Evolutionary conservation across 2,329 filamentous ascomycete genomes (phyloP).

Genomic region (Tothia fuscella): DNA sequence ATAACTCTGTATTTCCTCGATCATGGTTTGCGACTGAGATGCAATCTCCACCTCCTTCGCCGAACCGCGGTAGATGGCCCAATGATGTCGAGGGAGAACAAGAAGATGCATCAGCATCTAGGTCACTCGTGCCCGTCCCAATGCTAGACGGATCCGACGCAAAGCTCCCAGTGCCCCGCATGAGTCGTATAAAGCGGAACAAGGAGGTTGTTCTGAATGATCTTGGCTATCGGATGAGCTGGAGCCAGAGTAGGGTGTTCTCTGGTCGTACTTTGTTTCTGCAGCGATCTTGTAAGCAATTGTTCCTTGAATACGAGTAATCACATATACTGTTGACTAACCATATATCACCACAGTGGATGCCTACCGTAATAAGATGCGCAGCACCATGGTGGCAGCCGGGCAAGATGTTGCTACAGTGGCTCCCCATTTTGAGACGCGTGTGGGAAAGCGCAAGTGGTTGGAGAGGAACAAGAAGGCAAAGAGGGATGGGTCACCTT

Average conservation of each 20-base stretch:
- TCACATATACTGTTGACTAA: constrained; percentile 17
- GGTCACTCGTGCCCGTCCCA: constrained; percentile 35
- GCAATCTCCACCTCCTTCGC: constrained; percentile 69
- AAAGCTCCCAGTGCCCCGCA: constrained; percentile 63
- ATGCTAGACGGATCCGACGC: constrained; percentile 56
- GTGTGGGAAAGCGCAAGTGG: constrained; percentile 64
- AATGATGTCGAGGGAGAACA: constrained; percentile 53
- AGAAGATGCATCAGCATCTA: constrained; percentile 30
- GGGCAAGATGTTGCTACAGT: constrained; percentile 63
- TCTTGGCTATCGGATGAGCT: constrained; percentile 87
- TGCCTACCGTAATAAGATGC: constrained; percentile 86
- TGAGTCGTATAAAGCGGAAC: constrained; percentile 54
- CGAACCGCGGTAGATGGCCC: constrained; percentile 65
- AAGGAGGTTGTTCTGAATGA: constrained; percentile 91
- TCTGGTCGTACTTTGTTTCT: constrained; percentile 75
- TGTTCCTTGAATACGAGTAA: constrained; percentile 8
- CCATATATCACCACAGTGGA: constrained; percentile 50
- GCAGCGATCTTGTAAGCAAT: constrained; percentile 76
- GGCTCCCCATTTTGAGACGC: constrained; percentile 79
- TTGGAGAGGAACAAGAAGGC: constrained; percentile 33
- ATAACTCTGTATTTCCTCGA: constrained; percentile 78
- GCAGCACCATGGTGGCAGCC: constrained; percentile 64
- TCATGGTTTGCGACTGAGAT: constrained; percentile 90
- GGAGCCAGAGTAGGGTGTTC: constrained; percentile 90
- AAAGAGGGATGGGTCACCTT: constrained; percentile 24